Evolutionary conservation across 2,329 filamentous ascomycete genomes (phyloP), one percentile per base, ranked within the genome.

Genomic region (Myriosclerotinia curreyana): DNA sequence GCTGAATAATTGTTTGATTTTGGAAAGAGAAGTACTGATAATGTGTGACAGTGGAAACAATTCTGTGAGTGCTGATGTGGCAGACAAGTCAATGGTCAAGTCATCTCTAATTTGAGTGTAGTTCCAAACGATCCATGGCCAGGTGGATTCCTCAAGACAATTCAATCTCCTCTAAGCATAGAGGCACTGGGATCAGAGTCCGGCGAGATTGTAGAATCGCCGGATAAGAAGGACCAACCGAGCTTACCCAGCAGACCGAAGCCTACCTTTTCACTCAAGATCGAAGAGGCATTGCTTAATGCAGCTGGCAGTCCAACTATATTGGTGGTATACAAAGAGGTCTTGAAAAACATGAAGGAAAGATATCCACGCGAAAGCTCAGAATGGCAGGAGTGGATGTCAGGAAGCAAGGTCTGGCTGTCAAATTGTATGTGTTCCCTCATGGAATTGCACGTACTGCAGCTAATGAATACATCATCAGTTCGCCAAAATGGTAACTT

Each of bases 341-440:
- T 42, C 8, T 22, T 49, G 11, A 20, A 28, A 25, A 58, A 50
- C 28, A 40, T 50, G 38, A 12, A 51, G 34, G 42, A 46, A 17
- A 58, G 52, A 42, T 64, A 58, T 40, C 60, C 64, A 28, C 34
- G 36, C 12, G 64, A 65, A 54, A 50, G 51, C 25, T 11, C 40
- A 11, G 48, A 66, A 15, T 65, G 65, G 66, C 54, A 62, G 17
- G 42, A 61, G 14, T 68, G 67, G 67, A 55, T 59, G 40, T 59
- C 58, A 14, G 52, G 64, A 46, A 60, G n/a, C 22, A 28, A 65
- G 44, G 48, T 67, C 5, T 68, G 67, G 67, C 3, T n/a, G 3
- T 36, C 53, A 20, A 63, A 59, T 20, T 62, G 67, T 68, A 65
- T 14, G 55, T 52, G 53, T 14, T 28, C 15, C 28, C 36, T 5